A percentile compares a stretch with the other conserved stretches of the same genome.
Evolutionary conservation across 495 filamentous ascomycete species (phyloP).

Genomic region (Wilcoxina mikolae): DNA sequence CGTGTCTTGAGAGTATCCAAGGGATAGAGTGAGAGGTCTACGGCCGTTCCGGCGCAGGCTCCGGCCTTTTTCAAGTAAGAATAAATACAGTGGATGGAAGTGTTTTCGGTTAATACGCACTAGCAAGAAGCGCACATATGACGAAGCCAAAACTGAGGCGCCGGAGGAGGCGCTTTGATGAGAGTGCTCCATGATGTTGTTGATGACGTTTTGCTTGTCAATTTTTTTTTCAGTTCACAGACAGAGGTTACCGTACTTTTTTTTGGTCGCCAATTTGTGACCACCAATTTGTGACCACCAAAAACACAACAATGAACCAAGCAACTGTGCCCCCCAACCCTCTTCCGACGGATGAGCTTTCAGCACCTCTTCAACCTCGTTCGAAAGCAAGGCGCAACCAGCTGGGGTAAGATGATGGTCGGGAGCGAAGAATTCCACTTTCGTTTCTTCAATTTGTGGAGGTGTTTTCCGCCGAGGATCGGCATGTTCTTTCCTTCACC

Average conservation of each 20-base stretch:
- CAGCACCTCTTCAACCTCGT: background rate
- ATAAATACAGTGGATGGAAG: too few species aligned
- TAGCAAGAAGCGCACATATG: constrained; percentile 35
- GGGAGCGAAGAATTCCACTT: background rate
- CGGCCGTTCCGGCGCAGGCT: constrained; percentile 69
- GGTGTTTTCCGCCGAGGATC: constrained; percentile 2
- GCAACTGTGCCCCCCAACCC: background rate
- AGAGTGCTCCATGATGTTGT: background rate
- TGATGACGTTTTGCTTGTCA: background rate
- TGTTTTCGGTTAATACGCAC: too few species aligned
- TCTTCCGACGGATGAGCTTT: constrained; percentile 1
- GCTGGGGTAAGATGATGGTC: background rate
- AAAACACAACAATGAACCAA: too few species aligned
- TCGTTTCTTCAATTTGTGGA: constrained; percentile 3
- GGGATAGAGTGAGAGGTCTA: constrained; percentile 80
- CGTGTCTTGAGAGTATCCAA: constrained; percentile 89
- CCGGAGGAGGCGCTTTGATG: background rate
- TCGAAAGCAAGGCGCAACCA: background rate
- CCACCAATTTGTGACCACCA: too few species aligned
- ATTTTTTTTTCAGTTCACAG: background rate
- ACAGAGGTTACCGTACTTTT: background rate
- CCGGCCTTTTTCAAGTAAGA: constrained; percentile 38
- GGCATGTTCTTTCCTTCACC: background rate
- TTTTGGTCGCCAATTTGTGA: background rate
- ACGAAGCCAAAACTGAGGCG: constrained; percentile 28